These are phyloP conservation scores for Stemphylium vesicarium DNA, from an alignment of 2,329 filamentous ascomycete species.

Conservation along the genomic window DNA sequence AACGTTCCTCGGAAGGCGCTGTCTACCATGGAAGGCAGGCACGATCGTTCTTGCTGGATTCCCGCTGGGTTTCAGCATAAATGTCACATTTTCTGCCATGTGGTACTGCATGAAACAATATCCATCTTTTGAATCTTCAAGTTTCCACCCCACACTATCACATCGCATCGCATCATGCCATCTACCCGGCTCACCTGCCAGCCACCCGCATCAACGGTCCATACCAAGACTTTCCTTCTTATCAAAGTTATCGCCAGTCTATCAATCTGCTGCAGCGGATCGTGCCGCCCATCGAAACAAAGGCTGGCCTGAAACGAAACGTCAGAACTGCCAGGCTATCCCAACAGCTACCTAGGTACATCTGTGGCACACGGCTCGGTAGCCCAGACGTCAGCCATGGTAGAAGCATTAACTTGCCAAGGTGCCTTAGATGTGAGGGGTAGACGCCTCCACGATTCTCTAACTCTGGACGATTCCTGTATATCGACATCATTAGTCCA, in stretches of 20 bases:
- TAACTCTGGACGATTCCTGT: background rate
- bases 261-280: conserved; percentile 19
- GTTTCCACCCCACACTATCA: background rate
- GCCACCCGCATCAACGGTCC: conserved; percentile 16
- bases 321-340: conserved; percentile 3
- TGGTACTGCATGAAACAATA: background rate
- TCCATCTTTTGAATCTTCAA: background rate
- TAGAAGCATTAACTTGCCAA: conserved; percentile 1
- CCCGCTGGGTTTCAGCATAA: background rate
- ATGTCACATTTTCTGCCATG: background rate
- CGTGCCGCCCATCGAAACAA: conserved; percentile 25
- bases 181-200: background rate
- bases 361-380: background rate
- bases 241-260: conserved; percentile 21
- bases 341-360: conserved; percentile 4
- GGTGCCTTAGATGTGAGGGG: background rate
- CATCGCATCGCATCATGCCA: conserved; percentile 1
- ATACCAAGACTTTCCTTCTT: conserved; percentile 24
- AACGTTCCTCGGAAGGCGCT: background rate
- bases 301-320: conserved; percentile 26
- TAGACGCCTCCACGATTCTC: conserved; percentile 2
- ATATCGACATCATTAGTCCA: background rate
- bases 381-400: background rate
- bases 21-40: background rate
- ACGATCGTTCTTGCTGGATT: background rate